These are phyloP conservation scores for Talaromyces sp. DNA, from an alignment of 2,329 filamentous ascomycete genomes.

Conservation along the genomic window DNA sequence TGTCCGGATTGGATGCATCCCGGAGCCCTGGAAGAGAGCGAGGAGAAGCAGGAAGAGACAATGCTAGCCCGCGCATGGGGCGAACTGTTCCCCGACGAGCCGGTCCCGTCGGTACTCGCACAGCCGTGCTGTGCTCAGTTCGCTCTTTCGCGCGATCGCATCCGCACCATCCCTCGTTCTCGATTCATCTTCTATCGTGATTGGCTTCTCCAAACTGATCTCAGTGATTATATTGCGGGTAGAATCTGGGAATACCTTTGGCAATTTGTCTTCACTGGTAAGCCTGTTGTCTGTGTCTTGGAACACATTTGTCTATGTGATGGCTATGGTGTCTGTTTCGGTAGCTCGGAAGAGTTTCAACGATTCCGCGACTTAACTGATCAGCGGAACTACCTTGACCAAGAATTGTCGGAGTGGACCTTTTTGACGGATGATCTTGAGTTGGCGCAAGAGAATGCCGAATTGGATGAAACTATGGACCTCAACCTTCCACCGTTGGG, in stretches of 20 bases:
- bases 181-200: constrained; percentile 61
- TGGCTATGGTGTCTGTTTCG: constrained; percentile 60
- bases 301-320: constrained; percentile 66
- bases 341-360: constrained; percentile 17
- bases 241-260: constrained; percentile 67
- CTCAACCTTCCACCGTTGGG: constrained; percentile 8
- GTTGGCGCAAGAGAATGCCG: neutral
- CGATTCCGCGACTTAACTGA: constrained; percentile 7
- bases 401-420: constrained; percentile 14
- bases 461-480: constrained; percentile 14
- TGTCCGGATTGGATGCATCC: constrained; percentile 63
- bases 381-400: constrained; percentile 10
- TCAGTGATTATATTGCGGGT: constrained; percentile 60
- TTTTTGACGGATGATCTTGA: constrained; percentile 12
- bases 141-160: constrained; percentile 60
- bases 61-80: constrained; percentile 51
- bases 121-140: constrained; percentile 69
- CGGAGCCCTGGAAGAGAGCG: constrained; percentile 41
- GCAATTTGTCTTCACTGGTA: constrained; percentile 63
- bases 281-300: constrained; percentile 47
- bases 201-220: constrained; percentile 61
- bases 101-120: constrained; percentile 54
- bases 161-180: constrained; percentile 55
- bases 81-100: constrained; percentile 50
- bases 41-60: constrained; percentile 51